Percentiles rank a stretch among this genome's conserved stretches.
phyloP scores from a whole-genome alignment of 2,329 filamentous ascomycete genomes.

The Pestalotiopsis sp. region DNA sequence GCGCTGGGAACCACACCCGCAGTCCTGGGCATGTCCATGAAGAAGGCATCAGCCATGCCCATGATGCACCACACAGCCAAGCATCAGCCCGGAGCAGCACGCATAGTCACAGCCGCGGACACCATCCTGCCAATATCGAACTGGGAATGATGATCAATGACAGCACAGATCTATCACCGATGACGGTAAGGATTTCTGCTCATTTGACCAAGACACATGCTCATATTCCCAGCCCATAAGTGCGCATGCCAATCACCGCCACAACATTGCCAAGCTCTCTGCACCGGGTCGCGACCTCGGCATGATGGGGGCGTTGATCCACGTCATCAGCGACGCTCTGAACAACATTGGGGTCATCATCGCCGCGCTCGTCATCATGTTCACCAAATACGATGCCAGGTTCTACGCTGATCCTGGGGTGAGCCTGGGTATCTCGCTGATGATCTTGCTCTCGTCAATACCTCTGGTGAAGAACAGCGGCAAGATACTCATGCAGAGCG shows the following conservation, averaged over 20 bases:
- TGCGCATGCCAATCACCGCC: constrained; percentile 53
- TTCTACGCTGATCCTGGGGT: constrained; percentile 75
- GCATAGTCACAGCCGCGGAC: neutral
- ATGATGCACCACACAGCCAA: constrained; percentile 25
- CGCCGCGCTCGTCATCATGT: constrained; percentile 71
- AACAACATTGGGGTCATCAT: constrained; percentile 79
- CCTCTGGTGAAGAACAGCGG: constrained; percentile 66
- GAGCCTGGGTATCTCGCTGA: constrained; percentile 70
- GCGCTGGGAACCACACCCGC: constrained; percentile 15
- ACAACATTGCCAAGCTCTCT: constrained; percentile 35
- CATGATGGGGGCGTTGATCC: constrained; percentile 70
- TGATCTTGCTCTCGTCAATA: constrained; percentile 68
- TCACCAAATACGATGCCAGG: constrained; percentile 55
- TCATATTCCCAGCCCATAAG: constrained; percentile 27
- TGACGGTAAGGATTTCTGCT: constrained; percentile 22
- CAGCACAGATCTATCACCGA: constrained; percentile 25
- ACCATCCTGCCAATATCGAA: constrained; percentile 25
- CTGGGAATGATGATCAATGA: constrained; percentile 22
- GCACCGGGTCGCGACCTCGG: constrained; percentile 62
- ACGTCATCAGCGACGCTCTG: constrained; percentile 72
- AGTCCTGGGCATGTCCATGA: neutral
- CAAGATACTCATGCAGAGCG: constrained; percentile 68
- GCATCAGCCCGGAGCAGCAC: neutral
- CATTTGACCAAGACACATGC: neutral
- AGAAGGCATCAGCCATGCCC: constrained; percentile 29